A percentile compares a stretch with the other conserved stretches of the same genome.
Conservation (phyloP, 2,329 filamentous ascomycete genomes). For the Talaromyces sp. region DNA sequence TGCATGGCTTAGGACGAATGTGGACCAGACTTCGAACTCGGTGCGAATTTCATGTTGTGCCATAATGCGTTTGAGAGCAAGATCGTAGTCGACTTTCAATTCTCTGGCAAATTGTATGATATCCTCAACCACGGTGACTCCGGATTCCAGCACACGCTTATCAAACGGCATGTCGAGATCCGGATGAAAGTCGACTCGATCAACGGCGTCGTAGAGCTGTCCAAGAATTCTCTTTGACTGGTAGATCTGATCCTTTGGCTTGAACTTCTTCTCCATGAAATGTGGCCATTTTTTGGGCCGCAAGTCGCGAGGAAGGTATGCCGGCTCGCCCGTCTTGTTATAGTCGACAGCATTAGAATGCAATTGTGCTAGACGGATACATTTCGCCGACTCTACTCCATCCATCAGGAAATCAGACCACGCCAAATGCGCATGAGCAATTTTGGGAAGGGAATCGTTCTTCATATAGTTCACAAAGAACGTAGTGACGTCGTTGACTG, state of each 20-base stretch:
- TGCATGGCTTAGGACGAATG: constrained; percentile 75
- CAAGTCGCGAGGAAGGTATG: constrained; percentile 60
- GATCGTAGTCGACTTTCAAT: constrained; percentile 76
- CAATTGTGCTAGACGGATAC: constrained; percentile 70
- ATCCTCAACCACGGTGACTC: constrained; percentile 54
- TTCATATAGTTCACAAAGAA: constrained; percentile 95
- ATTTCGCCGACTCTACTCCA: constrained; percentile 66
- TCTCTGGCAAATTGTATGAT: constrained; percentile 57
- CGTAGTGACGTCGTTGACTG: constrained; percentile 66
- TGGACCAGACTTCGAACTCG: constrained; percentile 89
- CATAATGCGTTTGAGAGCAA: constrained; percentile 72
- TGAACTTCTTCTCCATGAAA: constrained; percentile 71
- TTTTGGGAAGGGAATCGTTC: constrained; percentile 73
- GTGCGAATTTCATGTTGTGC: constrained; percentile 76
- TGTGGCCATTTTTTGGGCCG: constrained; percentile 70
- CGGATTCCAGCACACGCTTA: constrained; percentile 60
- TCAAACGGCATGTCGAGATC: constrained; percentile 74
- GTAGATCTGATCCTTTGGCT: constrained; percentile 53
- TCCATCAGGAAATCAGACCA: constrained; percentile 61
- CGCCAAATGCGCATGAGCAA: constrained; percentile 78
- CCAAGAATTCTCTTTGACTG: constrained; percentile 70
- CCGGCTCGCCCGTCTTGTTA: constrained; percentile 79
- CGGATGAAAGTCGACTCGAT: constrained; percentile 65
- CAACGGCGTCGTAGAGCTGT: constrained; percentile 73
- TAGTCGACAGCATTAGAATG: constrained; percentile 95